These are phyloP conservation scores for Hippophae tibetana DNA, from an alignment of 306 rosid genomes.

Conservation along the genomic window DNA sequence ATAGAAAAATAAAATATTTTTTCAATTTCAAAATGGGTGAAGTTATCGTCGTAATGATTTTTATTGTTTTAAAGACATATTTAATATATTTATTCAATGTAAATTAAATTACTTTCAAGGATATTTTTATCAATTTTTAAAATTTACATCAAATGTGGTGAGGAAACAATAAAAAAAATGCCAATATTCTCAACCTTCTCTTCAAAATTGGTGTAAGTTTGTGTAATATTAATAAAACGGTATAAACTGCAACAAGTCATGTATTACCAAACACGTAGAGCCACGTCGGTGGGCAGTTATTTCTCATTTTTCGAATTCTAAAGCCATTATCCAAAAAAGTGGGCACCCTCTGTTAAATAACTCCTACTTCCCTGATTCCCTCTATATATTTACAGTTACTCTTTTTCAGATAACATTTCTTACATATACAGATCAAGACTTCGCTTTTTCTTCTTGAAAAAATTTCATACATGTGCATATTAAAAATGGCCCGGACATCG, in stretches of 20 bases:
- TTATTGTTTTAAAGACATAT: too few species aligned
- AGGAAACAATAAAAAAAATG: too few species aligned
- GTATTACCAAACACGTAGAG: not conserved
- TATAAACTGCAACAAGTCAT: not conserved
- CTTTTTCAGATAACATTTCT: not conserved
- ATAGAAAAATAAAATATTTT: too few species aligned
- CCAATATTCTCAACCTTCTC: too few species aligned
- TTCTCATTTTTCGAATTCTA: not conserved
- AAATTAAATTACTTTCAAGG: too few species aligned
- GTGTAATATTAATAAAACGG: not conserved
- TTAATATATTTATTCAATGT: too few species aligned
- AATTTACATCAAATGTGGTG: too few species aligned
- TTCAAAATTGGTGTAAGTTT: too few species aligned
- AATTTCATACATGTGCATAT: not conserved
- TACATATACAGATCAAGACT: not conserved
- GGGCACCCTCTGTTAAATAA: not conserved
- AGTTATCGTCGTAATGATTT: too few species aligned
- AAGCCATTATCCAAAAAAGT: not conserved
- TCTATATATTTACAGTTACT: not conserved
- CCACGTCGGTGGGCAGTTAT: slow-evolving; percentile 14
- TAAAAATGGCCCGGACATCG: slow-evolving; percentile 38
- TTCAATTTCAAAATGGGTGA: too few species aligned
- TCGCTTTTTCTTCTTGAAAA: too few species aligned
- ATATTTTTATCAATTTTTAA: too few species aligned
- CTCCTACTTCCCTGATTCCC: not conserved